A percentile compares a stretch with the other conserved stretches of the same genome.
phyloP scores from a whole-genome alignment of 73 alveolate genomes.

The Durusdinium trenchii region DNA sequence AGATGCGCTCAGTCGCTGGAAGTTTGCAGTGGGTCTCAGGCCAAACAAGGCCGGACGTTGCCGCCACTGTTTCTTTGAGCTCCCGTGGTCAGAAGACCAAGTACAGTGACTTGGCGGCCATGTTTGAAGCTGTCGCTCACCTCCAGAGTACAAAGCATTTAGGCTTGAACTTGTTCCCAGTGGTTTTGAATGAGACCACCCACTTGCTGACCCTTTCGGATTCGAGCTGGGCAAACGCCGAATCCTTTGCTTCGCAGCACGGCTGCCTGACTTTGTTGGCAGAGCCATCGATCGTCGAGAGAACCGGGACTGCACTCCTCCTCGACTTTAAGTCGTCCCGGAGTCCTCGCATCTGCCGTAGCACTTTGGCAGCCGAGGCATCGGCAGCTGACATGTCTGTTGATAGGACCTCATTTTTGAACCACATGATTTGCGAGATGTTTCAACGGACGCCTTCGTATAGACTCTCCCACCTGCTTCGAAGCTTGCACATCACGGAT shows the following conservation, averaged over 20 bases:
- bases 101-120: neutral
- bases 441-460: neutral
- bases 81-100: neutral
- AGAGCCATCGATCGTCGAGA: neutral
- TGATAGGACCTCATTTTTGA: neutral
- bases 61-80: neutral
- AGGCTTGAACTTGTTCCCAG: neutral
- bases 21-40: constrained; percentile 23
- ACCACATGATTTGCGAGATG: neutral
- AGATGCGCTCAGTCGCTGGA: constrained; percentile 15
- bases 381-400: neutral
- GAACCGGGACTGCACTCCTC: neutral
- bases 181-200: neutral
- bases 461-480: neutral
- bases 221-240: neutral
- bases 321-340: neutral
- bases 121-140: neutral
- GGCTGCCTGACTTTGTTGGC: neutral
- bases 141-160: neutral
- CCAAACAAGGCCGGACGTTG: neutral
- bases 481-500: neutral
- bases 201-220: neutral
- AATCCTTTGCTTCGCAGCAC: neutral
- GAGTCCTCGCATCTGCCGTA: neutral
- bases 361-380: constrained; percentile 7